phyloP scores from a whole-genome alignment of 768 basidiomycete genomes.

The Mycena floridula region DNA sequence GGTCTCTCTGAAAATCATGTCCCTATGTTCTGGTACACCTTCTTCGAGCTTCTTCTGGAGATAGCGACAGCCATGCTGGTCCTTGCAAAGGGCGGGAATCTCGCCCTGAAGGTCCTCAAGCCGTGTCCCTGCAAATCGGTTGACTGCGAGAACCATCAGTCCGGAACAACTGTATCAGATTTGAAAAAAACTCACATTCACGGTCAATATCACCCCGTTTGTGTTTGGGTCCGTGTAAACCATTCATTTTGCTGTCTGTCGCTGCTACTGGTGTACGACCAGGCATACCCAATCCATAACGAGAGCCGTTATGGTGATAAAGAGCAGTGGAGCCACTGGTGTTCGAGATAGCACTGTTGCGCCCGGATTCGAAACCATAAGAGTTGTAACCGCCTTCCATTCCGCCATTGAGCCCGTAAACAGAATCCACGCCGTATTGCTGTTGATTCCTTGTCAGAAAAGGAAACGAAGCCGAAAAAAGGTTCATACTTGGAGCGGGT shows the following conservation, averaged over 20 bases:
- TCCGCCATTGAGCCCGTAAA: conserved; percentile 42
- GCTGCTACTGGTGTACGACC: conserved; percentile 41
- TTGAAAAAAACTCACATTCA: conserved; percentile 46
- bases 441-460: conserved; percentile 16
- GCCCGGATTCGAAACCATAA: conserved; percentile 51
- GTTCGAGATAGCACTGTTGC: conserved; percentile 27
- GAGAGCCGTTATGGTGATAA: conserved; percentile 72
- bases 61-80: conserved; percentile 98
- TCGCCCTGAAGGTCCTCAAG: conserved; percentile 95
- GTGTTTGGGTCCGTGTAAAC: conserved; percentile 88
- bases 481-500: background rate
- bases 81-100: conserved; percentile 91
- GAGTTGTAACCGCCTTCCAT: conserved; percentile 49
- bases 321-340: conserved; percentile 65
- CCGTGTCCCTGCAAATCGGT: conserved; percentile 93
- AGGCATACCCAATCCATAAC: conserved; percentile 66
- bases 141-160: conserved; percentile 62
- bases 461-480: background rate
- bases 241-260: conserved; percentile 79
- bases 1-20: conserved; percentile 99
- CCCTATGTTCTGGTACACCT: conserved; percentile 89
- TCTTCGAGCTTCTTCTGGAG: conserved; percentile 99
- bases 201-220: conserved; percentile 91
- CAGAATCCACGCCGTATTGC: conserved; percentile 55
- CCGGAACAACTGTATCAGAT: background rate